Percentiles rank a stretch among this genome's conserved stretches.
Conservation (phyloP, 129 eudicot genomes). For the Flaveria sonorensis region DNA sequence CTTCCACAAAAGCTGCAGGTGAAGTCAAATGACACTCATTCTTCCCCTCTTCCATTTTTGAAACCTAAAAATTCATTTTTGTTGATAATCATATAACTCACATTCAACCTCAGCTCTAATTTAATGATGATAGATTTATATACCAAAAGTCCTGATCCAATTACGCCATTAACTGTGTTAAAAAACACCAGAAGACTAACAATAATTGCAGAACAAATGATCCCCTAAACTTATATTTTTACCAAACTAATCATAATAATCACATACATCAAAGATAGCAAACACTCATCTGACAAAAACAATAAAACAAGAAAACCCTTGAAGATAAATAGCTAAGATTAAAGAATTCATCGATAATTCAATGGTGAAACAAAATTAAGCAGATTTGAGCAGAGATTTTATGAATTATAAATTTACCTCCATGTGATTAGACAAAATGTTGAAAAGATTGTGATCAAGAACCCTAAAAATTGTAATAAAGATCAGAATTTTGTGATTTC, state of each 20-base stretch:
- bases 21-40: slow-evolving; percentile 60
- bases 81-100: not conserved
- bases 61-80: slow-evolving; percentile 27
- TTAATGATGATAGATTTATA: too few relatives aligned
- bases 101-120: not conserved
- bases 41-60: slow-evolving; percentile 54
- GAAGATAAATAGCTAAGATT: slow-evolving; percentile 17
- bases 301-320: slow-evolving; percentile 14
- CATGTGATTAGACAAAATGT: slow-evolving; percentile 26
- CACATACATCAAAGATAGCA: slow-evolving; percentile 7
- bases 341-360: not conserved
- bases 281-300: not conserved
- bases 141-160: not conserved
- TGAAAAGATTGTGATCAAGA: slow-evolving; percentile 30
- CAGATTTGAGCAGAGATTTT: not conserved
- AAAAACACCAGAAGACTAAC: slow-evolving; percentile 3
- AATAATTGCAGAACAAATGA: not conserved
- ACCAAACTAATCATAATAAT: slow-evolving; percentile 6
- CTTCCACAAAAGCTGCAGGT: slow-evolving; percentile 89
- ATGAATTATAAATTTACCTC: slow-evolving; percentile 33
- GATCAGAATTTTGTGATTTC: not conserved
- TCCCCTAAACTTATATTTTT: not conserved
- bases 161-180: not conserved
- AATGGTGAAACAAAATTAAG: not conserved
- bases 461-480: slow-evolving; percentile 16